phyloP scores from a whole-genome alignment of 2,329 filamentous ascomycete genomes.

The Aspergillus pseudonomiae region DNA sequence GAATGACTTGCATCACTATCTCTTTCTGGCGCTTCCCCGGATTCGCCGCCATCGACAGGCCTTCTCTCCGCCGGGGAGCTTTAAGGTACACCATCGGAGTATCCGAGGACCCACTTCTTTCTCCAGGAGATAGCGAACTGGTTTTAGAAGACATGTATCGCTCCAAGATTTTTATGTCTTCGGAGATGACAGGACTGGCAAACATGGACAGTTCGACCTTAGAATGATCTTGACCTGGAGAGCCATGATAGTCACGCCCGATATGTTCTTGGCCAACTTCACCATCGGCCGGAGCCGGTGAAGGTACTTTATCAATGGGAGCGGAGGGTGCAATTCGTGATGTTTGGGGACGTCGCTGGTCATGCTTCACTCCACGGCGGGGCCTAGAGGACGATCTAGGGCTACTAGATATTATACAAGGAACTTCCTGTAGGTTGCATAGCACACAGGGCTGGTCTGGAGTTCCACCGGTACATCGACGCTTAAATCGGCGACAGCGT shows the following conservation, averaged over 20 bases:
- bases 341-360: background rate
- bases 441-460: constrained; percentile 21
- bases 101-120: background rate
- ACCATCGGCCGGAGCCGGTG: background rate
- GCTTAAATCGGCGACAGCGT: constrained; percentile 25
- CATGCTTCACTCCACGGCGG: background rate
- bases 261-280: constrained; percentile 9
- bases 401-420: constrained; percentile 16
- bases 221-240: constrained; percentile 7
- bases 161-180: constrained; percentile 17
- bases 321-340: background rate
- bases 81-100: constrained; percentile 12
- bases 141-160: constrained; percentile 19
- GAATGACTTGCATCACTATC: constrained; percentile 48
- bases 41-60: constrained; percentile 16
- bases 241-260: constrained; percentile 12
- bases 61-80: constrained; percentile 14
- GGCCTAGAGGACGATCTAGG: background rate
- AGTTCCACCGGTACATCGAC: constrained; percentile 19
- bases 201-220: constrained; percentile 14
- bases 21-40: constrained; percentile 42
- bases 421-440: constrained; percentile 19
- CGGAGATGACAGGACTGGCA: constrained; percentile 17
- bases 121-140: constrained; percentile 3
- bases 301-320: background rate